These are phyloP conservation scores for Cymbomonas tetramitiformis DNA, from an alignment of 139 green algal genomes.

Conservation along the genomic window DNA sequence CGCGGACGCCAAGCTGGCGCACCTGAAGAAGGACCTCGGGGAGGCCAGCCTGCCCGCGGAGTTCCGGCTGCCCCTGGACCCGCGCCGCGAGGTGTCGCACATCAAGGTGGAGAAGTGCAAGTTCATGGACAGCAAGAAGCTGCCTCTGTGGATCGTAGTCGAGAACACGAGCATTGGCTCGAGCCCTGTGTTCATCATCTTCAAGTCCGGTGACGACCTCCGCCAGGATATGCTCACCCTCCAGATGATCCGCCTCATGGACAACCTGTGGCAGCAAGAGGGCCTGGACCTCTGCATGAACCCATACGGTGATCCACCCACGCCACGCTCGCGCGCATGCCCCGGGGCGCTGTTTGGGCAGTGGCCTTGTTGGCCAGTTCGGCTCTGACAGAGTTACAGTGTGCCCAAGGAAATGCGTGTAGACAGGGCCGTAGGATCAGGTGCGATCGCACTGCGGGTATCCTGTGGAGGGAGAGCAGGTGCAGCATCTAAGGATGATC, in stretches of 20 bases:
- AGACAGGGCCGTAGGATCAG: too few species aligned
- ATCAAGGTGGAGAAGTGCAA: constrained; percentile 15
- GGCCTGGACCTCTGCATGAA: constrained; percentile 23
- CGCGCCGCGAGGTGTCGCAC: background rate
- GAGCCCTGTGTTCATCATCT: constrained; percentile 59
- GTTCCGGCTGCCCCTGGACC: constrained; percentile 9
- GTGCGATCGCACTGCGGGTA: too few species aligned
- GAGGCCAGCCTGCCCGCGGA: background rate
- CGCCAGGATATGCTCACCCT: constrained; percentile 72
- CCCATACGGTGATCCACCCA: constrained; percentile 17
- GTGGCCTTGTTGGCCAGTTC: too few species aligned
- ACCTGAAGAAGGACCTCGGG: background rate
- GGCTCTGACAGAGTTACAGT: too few species aligned
- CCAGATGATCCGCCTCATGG: constrained; percentile 86
- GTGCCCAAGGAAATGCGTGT: too few species aligned
- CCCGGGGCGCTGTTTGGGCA: too few species aligned
- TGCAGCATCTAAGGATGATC: too few species aligned
- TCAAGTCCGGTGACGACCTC: constrained; percentile 94
- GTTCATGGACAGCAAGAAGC: constrained; percentile 22
- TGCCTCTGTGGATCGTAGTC: constrained; percentile 22
- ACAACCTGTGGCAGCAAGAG: constrained; percentile 34
- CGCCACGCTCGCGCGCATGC: background rate
- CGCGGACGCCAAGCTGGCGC: constrained; percentile 1
- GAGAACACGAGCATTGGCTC: too few species aligned
- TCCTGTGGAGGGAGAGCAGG: too few species aligned